Base-by-base conservation (phyloP, 23 red algal genomes). In the Gracilaria caudata region DNA sequence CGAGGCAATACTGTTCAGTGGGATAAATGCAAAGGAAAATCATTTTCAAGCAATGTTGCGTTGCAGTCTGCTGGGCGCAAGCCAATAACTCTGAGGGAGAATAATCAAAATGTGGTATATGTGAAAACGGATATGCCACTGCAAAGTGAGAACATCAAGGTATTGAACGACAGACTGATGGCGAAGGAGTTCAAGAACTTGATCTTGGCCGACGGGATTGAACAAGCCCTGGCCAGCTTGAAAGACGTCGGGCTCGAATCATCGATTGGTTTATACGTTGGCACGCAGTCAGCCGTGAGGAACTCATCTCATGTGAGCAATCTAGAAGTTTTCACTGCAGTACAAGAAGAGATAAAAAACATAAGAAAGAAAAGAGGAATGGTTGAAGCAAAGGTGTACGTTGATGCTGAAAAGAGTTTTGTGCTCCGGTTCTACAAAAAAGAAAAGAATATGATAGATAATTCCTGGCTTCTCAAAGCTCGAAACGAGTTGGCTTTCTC, bases 211-310 rank as follows among this genome's bases (percentile, higher is more conserved):
- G 43, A 14, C 4, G 25, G 25, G 11, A 30, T 75, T 75, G 39
- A 28, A 5, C 19, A 47, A 49, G 40, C 37, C 21, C 38, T 75
- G 0, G 1, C 3, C 0, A 33, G 21, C 7, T 49, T 75, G 24
- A 75, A 75, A 16, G 70, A 75, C 28, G 20, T 43, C 11, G 70
- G 70, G 47, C 70, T 75, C 2, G 70, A 75, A 47, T 75, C 70
- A 21, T 75, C 70, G 13, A 75, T 49, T 47, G 70, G 70, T 16
- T 4, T 75, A 17, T 75, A 47, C 43, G 37, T 75, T 13, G 70
- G 39, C 9, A 24, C 70, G 11, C 8, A 25, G 25, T 29, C 20
- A 10, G 14, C 4, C 7, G 43, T 23, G 1, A 29, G 11, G 13
- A 75, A 46, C 32, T 35, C 26, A 3, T 66, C 61, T 33, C 61